Evolutionary conservation across 768 basidiomycete species (phyloP), one percentile per base, ranked within the genome.

Genomic region (Boletus speciosus): DNA sequence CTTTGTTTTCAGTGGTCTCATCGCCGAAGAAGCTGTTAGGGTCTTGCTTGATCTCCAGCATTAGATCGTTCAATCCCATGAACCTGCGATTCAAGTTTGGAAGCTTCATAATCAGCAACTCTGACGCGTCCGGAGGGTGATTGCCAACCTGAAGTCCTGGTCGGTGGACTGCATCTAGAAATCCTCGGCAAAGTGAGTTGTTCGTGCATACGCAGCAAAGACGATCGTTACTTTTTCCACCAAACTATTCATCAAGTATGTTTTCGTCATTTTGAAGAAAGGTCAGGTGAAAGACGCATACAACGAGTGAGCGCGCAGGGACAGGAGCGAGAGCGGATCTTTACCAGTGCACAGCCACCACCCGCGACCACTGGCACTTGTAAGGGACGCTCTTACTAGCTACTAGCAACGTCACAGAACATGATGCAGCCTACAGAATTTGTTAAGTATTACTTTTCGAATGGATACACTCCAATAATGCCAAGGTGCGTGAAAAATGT

Each of bases 11-110:
- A 32, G 86, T 81, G 5, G 77, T 62, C 68, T 98, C 95, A 67
- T 99, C 96, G 51, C 92, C 84, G 11, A 83, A 73, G 69, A 94
- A 93, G 46, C 80, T 84, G 45, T 71, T 73, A 47, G 81, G 82
- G 80, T 92, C 86, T 68, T 84, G 80, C 69, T 81, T 86, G 76
- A 95, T 85, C 75, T 96, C 93, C 36, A 81, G 81, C 81, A 92
- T 88, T 61, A 98, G 73, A 73, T 99, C 96, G 60, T 93, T 97
- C 59, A 99, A 77, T 37, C 94, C 93, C 96, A 98, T 98, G 71
- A 92, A 94, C 69, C 94, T 95, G 64, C n/a, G 44, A 51, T 51
- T 44, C 8, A 44, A 35, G 37, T 45, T 52, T 42, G 37, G 60
- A 49, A 58, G 50, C 54, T 47, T 63, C 38, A 44, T 49, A 58